Conservation (phyloP, 2,329 filamentous ascomycete genomes). For the Blastomyces parvus region DNA sequence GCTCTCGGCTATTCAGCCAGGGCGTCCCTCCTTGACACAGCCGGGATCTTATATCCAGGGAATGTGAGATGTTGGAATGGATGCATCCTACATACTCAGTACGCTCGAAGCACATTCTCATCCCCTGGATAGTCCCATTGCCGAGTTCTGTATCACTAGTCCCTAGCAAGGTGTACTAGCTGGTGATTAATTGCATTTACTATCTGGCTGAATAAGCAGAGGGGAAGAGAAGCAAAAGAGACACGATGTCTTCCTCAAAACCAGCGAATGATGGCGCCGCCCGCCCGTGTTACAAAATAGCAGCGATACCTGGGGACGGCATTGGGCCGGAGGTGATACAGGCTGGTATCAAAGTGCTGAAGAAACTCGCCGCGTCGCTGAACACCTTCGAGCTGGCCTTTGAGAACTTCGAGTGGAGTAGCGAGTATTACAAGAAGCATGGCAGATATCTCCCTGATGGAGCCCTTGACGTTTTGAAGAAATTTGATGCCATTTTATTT, state of each 20-base stretch:
- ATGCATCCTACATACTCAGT: not conserved
- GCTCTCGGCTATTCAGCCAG: not conserved
- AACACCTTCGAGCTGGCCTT: slow-evolving; percentile 44
- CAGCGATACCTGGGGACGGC: slow-evolving; percentile 59
- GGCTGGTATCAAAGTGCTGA: slow-evolving; percentile 48
- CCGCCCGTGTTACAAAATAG: slow-evolving; percentile 40
- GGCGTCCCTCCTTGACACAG: not conserved
- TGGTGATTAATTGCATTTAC: too few species aligned
- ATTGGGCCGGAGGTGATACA: slow-evolving; percentile 60
- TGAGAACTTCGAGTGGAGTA: slow-evolving; percentile 43
- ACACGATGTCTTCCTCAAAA: not conserved
- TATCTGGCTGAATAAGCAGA: not conserved
- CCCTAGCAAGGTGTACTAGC: too few species aligned
- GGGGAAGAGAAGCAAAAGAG: not conserved
- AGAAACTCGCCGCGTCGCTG: slow-evolving; percentile 36
- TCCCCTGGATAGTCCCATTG: not conserved
- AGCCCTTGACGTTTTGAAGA: slow-evolving; percentile 41
- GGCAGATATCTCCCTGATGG: slow-evolving; percentile 47
- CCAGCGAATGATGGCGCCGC: not conserved
- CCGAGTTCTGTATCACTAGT: too few species aligned
- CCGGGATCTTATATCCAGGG: not conserved
- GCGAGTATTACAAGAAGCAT: slow-evolving; percentile 41
- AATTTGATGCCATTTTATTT: slow-evolving; percentile 49
- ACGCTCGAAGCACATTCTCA: too few species aligned
- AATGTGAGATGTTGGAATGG: not conserved